These are phyloP conservation scores for Boletus sp. DNA, from an alignment of 768 basidiomycete genomes.

Conservation along the genomic window DNA sequence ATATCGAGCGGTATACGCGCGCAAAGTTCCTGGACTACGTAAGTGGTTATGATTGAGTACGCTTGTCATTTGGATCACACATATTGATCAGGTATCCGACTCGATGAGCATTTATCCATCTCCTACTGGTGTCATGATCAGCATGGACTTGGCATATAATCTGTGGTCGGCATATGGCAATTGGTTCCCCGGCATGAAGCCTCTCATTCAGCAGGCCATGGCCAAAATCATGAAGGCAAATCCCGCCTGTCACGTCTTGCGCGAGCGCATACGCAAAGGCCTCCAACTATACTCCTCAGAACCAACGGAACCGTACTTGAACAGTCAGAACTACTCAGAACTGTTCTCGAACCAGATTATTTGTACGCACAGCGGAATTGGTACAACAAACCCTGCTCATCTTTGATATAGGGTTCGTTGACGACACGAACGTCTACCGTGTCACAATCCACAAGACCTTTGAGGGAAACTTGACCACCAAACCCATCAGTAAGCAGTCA, in stretches of 20 bases:
- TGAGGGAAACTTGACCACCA: conserved; percentile 99
- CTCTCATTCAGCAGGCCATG: conserved; percentile 97
- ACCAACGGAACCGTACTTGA: conserved; percentile 98
- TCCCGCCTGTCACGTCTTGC: conserved; percentile 93
- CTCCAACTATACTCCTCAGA: conserved; percentile 98
- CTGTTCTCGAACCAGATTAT: conserved; percentile 98
- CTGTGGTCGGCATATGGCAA: conserved; percentile 98
- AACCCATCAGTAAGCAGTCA: conserved; percentile 79
- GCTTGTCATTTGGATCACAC: conserved; percentile 3
- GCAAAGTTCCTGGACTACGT: conserved; percentile 99
- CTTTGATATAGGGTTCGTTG: conserved; percentile 82
- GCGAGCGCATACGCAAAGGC: conserved; percentile 98
- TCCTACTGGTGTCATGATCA: conserved; percentile 97
- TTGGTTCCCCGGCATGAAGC: conserved; percentile 99
- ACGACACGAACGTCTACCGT: conserved; percentile 99
- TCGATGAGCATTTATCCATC: conserved; percentile 99
- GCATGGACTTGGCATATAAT: conserved; percentile 98
- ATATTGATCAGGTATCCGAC: conserved; percentile 67
- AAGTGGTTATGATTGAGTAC: conserved; percentile 23
- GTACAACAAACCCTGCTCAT: conserved; percentile 5
- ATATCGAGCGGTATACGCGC: conserved; percentile 97
- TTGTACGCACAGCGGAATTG: conserved; percentile 45
- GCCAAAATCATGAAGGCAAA: conserved; percentile 99
- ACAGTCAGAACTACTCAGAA: conserved; percentile 97
- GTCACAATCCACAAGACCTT: conserved; percentile 99